Evolutionary conservation across 306 rosid species (phyloP).

Genomic region (Vigna trinervia): DNA sequence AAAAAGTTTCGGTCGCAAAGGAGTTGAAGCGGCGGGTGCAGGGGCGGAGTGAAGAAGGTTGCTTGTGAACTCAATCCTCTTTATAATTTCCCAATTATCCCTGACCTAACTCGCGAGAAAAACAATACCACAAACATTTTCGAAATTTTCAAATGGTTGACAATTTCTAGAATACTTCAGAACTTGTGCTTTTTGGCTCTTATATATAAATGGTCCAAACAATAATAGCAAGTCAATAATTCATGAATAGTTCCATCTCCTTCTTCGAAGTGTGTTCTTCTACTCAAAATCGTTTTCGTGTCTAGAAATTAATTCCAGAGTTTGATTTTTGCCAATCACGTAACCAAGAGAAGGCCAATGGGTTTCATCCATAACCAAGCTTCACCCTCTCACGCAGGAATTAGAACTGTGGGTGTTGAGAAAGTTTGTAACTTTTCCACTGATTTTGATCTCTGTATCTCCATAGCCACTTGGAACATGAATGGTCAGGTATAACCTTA

Average conservation of each 20-base stretch:
- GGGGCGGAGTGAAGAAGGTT: no score
- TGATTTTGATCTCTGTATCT: no score
- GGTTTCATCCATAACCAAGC: constrained; percentile 49
- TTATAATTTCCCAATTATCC: constrained; percentile 55
- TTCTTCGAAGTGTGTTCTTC: constrained; percentile 5
- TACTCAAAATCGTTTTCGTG: constrained; percentile 15
- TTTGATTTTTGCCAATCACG: neutral
- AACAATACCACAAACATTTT: neutral
- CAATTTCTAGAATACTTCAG: constrained; percentile 44
- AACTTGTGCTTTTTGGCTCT: neutral
- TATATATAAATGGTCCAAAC: constrained; percentile 1
- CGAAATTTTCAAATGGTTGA: constrained; percentile 27
- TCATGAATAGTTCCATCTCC: constrained; percentile 28
- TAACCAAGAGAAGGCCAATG: constrained; percentile 43
- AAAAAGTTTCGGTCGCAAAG: no score
- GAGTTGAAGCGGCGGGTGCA: no score
- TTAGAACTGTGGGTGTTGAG: constrained; percentile 56
- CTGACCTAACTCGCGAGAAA: constrained; percentile 61
- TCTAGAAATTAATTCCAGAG: neutral
- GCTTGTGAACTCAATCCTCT: neutral
- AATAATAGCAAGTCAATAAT: constrained; percentile 39
- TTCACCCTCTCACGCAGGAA: constrained; percentile 58
- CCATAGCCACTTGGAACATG: constrained; percentile 66
- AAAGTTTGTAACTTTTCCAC: constrained; percentile 49
- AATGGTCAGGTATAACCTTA: constrained; percentile 59